These are phyloP conservation scores for Candida nemodendra DNA, from an alignment of 805 yeast genomes.

Conservation along the genomic window DNA sequence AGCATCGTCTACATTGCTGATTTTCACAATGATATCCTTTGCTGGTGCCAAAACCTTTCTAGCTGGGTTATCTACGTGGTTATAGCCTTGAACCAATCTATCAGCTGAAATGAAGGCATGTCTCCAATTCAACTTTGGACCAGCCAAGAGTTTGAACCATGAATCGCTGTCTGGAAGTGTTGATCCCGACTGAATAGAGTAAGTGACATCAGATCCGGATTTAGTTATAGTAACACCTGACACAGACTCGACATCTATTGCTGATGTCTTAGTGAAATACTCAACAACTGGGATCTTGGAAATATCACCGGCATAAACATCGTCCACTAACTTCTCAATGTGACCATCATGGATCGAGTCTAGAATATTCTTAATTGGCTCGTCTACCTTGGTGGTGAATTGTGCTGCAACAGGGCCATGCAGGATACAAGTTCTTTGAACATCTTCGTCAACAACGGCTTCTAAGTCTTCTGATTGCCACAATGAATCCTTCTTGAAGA, in stretches of 20 bases:
- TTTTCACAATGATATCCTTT: slow-evolving; percentile 56
- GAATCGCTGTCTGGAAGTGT: slow-evolving; percentile 35
- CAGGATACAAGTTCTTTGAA: slow-evolving; percentile 97
- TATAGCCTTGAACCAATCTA: slow-evolving; percentile 80
- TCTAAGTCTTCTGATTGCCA: slow-evolving; percentile 99
- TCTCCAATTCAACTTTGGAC: slow-evolving; percentile 79
- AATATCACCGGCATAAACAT: slow-evolving; percentile 67
- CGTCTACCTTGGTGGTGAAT: slow-evolving; percentile 81
- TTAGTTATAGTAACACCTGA: slow-evolving; percentile 38
- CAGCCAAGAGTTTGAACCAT: slow-evolving; percentile 86
- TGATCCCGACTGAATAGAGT: slow-evolving; percentile 41
- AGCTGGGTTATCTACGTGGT: slow-evolving; percentile 76
- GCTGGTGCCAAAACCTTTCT: slow-evolving; percentile 78
- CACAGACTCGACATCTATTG: slow-evolving; percentile 37
- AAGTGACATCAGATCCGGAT: slow-evolving; percentile 32
- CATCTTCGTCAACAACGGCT: slow-evolving; percentile 94
- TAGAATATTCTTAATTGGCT: slow-evolving; percentile 88
- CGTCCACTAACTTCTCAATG: slow-evolving; percentile 63
- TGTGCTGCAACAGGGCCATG: slow-evolving; percentile 99
- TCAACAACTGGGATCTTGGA: slow-evolving; percentile 83
- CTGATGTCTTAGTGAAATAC: slow-evolving; percentile 73
- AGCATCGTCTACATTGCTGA: slow-evolving; percentile 50
- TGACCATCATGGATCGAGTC: slow-evolving; percentile 91
- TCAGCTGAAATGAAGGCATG: slow-evolving; percentile 80
- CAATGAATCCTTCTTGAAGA: slow-evolving; percentile 97